phyloP scores from a whole-genome alignment of 2,329 filamentous ascomycete genomes.

The Beauveria scarabaeidicola region DNA sequence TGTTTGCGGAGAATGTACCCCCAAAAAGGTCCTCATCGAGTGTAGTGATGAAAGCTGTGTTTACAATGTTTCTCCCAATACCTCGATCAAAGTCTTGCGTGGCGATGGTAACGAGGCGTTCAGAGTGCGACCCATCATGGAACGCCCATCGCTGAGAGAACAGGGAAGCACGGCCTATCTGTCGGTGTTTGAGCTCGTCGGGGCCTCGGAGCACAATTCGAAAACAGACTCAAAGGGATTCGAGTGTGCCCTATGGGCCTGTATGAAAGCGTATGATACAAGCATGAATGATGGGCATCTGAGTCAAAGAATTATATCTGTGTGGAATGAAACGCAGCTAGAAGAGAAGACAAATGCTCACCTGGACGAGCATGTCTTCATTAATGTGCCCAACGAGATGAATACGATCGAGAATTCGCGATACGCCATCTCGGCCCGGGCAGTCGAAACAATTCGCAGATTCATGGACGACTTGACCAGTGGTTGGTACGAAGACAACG shows the following conservation, averaged over 20 bases:
- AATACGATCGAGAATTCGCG: slow-evolving; percentile 18
- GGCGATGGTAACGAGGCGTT: slow-evolving; percentile 21
- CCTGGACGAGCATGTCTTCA: slow-evolving; percentile 24
- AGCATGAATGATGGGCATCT: slow-evolving; percentile 21
- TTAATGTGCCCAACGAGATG: slow-evolving; percentile 22
- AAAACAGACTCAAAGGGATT: slow-evolving; percentile 17
- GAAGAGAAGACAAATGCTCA: slow-evolving; percentile 19
- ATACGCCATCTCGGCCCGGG: slow-evolving; percentile 24
- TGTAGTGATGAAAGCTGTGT: slow-evolving; percentile 21
- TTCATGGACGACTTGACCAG: slow-evolving; percentile 26
- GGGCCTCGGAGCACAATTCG: slow-evolving; percentile 17
- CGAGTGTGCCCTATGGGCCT: slow-evolving; percentile 31
- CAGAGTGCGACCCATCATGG: slow-evolving; percentile 19
- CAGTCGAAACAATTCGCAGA: slow-evolving; percentile 21
- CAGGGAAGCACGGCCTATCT: slow-evolving; percentile 19
- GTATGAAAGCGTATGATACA: slow-evolving; percentile 24
- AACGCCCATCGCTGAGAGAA: slow-evolving; percentile 13
- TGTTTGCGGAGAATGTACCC: slow-evolving; percentile 26
- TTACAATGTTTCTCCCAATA: slow-evolving; percentile 23
- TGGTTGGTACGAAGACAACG: slow-evolving; percentile 23
- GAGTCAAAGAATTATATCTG: slow-evolving; percentile 17
- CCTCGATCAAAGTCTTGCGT: slow-evolving; percentile 18
- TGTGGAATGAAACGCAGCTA: slow-evolving; percentile 24
- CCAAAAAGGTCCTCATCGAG: slow-evolving; percentile 10
- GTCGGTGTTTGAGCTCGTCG: slow-evolving; percentile 28